Evolutionary conservation across 2,329 filamentous ascomycete genomes (phyloP).

Genomic region (Aspergillus sp.): DNA sequence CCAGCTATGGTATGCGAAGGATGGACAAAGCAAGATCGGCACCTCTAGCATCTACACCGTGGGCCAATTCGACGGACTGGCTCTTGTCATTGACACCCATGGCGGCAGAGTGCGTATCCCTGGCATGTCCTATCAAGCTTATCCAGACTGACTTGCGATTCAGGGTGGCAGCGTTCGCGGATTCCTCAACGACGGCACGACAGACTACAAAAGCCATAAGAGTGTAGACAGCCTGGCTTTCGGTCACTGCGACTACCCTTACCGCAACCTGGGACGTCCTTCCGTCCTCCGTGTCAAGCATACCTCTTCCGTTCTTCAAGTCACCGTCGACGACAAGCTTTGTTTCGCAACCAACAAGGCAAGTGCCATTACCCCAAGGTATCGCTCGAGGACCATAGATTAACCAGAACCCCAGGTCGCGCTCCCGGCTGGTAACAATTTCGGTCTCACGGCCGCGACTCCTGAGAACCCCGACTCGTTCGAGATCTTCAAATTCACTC

Average conservation of each 20-base stretch:
- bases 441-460: slow-evolving; percentile 84
- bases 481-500: slow-evolving; percentile 83
- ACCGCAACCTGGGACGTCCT: slow-evolving; percentile 86
- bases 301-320: slow-evolving; percentile 64
- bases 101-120: slow-evolving; percentile 58
- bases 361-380: slow-evolving; percentile 9
- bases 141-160: slow-evolving; percentile 1
- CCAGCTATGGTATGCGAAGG: slow-evolving; percentile 85
- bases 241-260: slow-evolving; percentile 85
- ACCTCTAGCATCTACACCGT: slow-evolving; percentile 81
- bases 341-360: slow-evolving; percentile 80
- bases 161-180: slow-evolving; percentile 78
- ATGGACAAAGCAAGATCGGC: slow-evolving; percentile 65
- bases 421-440: slow-evolving; percentile 76
- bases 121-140: background rate
- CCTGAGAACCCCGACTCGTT: slow-evolving; percentile 93
- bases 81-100: slow-evolving; percentile 79
- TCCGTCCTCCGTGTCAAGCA: slow-evolving; percentile 76
- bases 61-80: slow-evolving; percentile 84
- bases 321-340: slow-evolving; percentile 73
- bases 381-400: background rate
- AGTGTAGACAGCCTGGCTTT: slow-evolving; percentile 85
- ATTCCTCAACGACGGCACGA: slow-evolving; percentile 88
- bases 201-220: slow-evolving; percentile 73
- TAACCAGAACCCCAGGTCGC: slow-evolving; percentile 53